Base-by-base conservation (phyloP, 73 alveolate species). In the Paramecium sonneborni region DNA sequence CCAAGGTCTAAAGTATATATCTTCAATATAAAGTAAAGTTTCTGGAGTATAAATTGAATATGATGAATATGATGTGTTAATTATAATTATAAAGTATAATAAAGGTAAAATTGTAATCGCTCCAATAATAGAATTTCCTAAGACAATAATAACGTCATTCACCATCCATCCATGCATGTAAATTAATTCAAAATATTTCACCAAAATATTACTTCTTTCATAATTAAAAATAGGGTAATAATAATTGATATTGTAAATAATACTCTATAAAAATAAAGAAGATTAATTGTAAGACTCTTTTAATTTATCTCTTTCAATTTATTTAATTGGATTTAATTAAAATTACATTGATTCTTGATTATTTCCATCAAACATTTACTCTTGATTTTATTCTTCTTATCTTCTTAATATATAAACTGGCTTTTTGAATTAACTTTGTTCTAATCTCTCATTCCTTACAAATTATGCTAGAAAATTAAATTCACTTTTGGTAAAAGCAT, bases 331-430 rank as follows among this genome's bases (percentile, higher is more conserved):
- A 37, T 74, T 74, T 74, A 32, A 74, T 37, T 34, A 21, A 20
- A 74, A 74, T 34, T 38, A n/a, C n/a, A n/a, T n/a, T n/a, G n/a
- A n/a, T n/a, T n/a, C n/a, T n/a, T n/a, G n/a, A n/a, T n/a, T n/a
- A n/a, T n/a, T n/a, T n/a, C n/a, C n/a, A n/a, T n/a, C n/a, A n/a
- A n/a, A n/a, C n/a, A n/a, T n/a, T n/a, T n/a, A n/a, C n/a, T 74
- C 12, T 23, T 34, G 0, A 74, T 39, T 74, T 74, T 38, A 15
- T 28, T 74, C 8, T 34, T 74, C n/a, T n/a, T n/a, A n/a, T 74
- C 87, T 37, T 74, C 87, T 74, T 18, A 74, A 37, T 34, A 74
- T 5, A 74, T 15, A 74, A 11, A 74, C 87, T 74, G 87, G 87
- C n/a, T 74, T 4, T 39, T 74, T 35, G 15, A 37, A 38, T 32